Conservation (phyloP, 192 early-diverging fungal genomes). For the Allomyces macrogynus region DNA sequence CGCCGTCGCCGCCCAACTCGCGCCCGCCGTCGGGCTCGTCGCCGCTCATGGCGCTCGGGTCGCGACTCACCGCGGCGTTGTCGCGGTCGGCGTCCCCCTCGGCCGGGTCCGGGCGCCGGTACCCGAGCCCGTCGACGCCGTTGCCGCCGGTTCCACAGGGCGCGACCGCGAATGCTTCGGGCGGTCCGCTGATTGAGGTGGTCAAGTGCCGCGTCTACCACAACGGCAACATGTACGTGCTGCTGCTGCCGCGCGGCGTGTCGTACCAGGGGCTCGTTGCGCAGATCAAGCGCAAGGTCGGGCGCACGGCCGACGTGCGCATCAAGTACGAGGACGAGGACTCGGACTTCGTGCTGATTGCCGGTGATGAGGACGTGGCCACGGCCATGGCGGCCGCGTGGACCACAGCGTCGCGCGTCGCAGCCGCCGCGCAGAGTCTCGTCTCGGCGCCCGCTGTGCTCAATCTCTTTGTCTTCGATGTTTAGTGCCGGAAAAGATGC, state of each 20-base stretch:
- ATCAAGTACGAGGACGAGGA: background rate
- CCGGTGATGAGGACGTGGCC: background rate
- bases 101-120: no score
- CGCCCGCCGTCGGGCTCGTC: no score
- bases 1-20: no score
- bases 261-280: background rate
- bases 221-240: background rate
- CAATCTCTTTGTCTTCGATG: background rate
- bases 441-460: background rate
- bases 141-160: no score
- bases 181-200: background rate
- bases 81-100: no score
- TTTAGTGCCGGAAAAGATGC: background rate
- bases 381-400: background rate
- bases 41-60: no score
- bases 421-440: background rate
- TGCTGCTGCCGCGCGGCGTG: background rate
- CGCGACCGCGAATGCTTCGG: background rate
- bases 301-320: background rate
- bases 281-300: background rate
- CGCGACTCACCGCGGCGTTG: no score
- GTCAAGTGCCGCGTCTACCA: background rate
- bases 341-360: background rate
- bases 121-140: no score
- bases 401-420: background rate